Conservation (phyloP, 2,329 filamentous ascomycete genomes). For the Fusarium lyarnte region DNA sequence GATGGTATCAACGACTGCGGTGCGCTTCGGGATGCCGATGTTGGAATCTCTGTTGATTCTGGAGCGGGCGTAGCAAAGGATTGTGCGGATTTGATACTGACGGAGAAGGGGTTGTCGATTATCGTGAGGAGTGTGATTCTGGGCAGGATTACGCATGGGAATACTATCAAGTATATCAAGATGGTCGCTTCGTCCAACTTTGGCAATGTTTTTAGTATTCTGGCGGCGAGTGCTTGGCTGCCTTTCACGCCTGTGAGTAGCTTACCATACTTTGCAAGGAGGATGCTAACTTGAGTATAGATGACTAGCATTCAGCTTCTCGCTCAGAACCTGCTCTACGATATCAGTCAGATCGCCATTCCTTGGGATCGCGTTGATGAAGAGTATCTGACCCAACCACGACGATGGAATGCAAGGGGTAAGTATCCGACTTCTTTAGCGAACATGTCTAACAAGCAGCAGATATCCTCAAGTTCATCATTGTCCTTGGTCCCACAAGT, state of each 20-base stretch:
- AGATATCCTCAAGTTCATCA: background rate
- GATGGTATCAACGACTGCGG: background rate
- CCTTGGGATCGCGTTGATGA: constrained; percentile 3
- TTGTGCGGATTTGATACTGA: constrained; percentile 1
- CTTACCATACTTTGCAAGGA: fast-evolving
- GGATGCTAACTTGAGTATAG: background rate
- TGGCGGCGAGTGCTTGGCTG: background rate
- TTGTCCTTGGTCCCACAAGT: background rate
- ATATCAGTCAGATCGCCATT: constrained; percentile 2
- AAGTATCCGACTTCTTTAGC: no score
- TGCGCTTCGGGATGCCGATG: background rate
- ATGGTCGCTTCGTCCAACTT: constrained; percentile 2
- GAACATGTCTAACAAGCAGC: background rate
- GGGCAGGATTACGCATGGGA: background rate
- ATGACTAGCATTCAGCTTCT: background rate
- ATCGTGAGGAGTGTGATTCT: background rate
- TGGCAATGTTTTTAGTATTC: constrained; percentile 3
- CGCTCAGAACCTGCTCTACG: background rate
- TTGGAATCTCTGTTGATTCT: constrained; percentile 3
- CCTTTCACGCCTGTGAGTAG: background rate
- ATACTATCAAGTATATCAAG: constrained; percentile 6
- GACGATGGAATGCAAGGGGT: background rate
- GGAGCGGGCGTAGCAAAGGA: background rate
- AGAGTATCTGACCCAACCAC: background rate
- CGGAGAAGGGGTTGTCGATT: background rate